Evolutionary conservation across 345 rosid species (phyloP), one percentile per base, ranked within the genome.

Genomic region (Bretschneidera sinensis): DNA sequence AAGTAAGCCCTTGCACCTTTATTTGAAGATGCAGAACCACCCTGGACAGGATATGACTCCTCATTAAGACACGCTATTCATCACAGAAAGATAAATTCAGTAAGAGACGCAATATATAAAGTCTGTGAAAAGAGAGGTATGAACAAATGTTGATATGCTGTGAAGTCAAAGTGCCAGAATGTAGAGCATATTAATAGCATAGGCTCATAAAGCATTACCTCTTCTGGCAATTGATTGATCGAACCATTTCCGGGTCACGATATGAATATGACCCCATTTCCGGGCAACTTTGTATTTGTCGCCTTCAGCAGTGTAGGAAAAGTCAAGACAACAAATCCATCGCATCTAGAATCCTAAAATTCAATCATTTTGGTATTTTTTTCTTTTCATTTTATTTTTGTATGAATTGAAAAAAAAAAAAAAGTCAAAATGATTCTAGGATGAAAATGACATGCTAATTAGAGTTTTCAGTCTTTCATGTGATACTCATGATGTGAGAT

Each of bases 271-370:
- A 56, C 97, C 97, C 99, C 99, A 94, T 72, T 79, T 83, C 48
- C 67, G 69, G 43, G 99, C 97, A 79, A 88, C 96, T 81, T 79
- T 82, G 76, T 80, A 86, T 71, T 94, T 94, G 79, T 90, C 97
- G 67, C 99, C 92, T 80, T 88, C 90, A 60, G 99, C 84, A 70
- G 84, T 82, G 79, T 94, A 71, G 64, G 51, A 59, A 70, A 63
- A 58, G 88, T 86, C 72, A 89, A 83, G 95, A 72, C 51, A 34
- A 52, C 73, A 69, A 48, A 24, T 64, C 51, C 62, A 43, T 39
- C 20, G 34, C 55, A 50, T 47, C 49, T 14, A 49, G 55, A 21
- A 57, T 16, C 18, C 14, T 57, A 21, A 39, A 20, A 43, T 14
- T 59, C 48, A 20, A 13, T n/a, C 10, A 18, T 59, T 59, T 20